Evolutionary conservation across 129 eudicot species (phyloP), one percentile per base, ranked within the genome.

Genomic region (Lactuca sativa): DNA sequence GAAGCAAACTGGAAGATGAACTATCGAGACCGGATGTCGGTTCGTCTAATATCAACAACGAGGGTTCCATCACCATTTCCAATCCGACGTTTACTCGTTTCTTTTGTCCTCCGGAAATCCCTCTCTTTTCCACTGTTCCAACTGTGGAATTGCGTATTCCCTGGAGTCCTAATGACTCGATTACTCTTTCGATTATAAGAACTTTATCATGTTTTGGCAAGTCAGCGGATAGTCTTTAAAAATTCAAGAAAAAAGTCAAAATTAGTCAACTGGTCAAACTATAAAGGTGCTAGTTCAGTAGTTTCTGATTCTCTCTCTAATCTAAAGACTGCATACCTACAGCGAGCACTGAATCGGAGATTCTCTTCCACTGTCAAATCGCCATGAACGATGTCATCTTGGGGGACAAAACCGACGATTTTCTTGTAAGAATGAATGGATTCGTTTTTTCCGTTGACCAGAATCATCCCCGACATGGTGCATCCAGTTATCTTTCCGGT

Each of bases 41-140:
- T 67, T 90, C 97, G 68, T 90, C 97, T 80, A 90, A 82, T 61
- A 90, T 90, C 65, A 90, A 72, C 3, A 90, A 70, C 3, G 97
- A 90, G 70, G 96, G 96, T 78, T 90, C 95, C 95, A 90, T 90
- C 51, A 90, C 96, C 96, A 90, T 84, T 82, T 90, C 95, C 12
- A 90, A 67, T 33, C 97, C 95, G 21, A 90, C 97, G 69, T 90
- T 90, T 32, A 90, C 97, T 59, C 97, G 67, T 78, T 90, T 90
- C 68, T 87, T 82, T 69, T 90, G 97, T 56, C 97, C 97, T 75
- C 97, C 97, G 7, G 95, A 90, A 31, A 90, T 90, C 51, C 97
- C 97, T 72, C 97, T 79, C 78, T 82, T 86, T 82, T 86, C 89
- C 9, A 90, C 95, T 3, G 95, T 90, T 59, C 97, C 97, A 34